Base-by-base conservation (phyloP, 2,329 filamentous ascomycete genomes). In the Orbilia blumenaviensis region DNA sequence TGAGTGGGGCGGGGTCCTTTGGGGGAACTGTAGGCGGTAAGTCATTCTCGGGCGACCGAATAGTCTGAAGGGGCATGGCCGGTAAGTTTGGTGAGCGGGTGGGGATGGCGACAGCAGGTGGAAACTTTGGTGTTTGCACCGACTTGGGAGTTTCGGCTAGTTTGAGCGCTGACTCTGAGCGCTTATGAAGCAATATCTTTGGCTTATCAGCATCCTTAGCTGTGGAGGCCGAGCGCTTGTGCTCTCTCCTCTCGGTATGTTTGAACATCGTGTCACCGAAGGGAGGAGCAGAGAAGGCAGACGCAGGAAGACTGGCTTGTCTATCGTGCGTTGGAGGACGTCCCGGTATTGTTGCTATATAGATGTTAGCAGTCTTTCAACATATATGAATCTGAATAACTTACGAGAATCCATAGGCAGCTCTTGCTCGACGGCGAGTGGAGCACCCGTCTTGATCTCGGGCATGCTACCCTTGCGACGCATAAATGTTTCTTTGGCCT, bases 351-450 rank as follows among this genome's bases (percentile, higher is more conserved):
- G 72, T 27, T 89, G 91, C 77, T 89, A 89, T 90, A 78, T 1
- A 80, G 41, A 60, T 38, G 23, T 61, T 44, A 56, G 63, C 18
- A 78, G 41, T 64, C 60, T 10, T 16, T 9, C 61, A 60, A 64
- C 75, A 58, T 78, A 76, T 29, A 44, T 25, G n/a, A 34, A 25
- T 16, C 54, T 56, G 27, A 46, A n/a, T 27, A 61, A 84, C 89
- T 84, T 84, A 91, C 89, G 89, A 80, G 89, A 91, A 82, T 91
- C 89, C 88, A 91, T 90, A 61, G 88, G 82, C 56, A 86, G 83
- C 80, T 91, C 89, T 78, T 90, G 88, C 12, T 91, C 90, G 89
- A 56, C 46, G 0, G 34, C 36, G 10, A 75, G 29, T 29, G 46
- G 54, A 34, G 58, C 36, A 34, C 60, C 71, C 36, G 88, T 88